Evolutionary conservation across 2,329 filamentous ascomycete species (phyloP).

Genomic region (Exophiala xenobiotica): DNA sequence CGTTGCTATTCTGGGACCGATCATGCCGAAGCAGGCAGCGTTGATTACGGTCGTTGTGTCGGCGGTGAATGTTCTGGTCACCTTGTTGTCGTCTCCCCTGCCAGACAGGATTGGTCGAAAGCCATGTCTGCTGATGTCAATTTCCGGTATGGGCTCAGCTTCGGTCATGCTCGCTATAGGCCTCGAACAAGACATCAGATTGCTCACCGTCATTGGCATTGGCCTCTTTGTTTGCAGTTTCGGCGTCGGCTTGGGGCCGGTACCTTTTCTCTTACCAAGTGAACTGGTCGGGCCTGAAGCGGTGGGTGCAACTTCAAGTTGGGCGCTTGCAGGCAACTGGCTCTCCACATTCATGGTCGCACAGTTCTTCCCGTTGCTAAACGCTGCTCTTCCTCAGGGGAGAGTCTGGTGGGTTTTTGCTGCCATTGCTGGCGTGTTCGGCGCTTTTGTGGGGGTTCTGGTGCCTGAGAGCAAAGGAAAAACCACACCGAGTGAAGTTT

Average conservation of each 20-base stretch:
- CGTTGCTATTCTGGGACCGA: constrained; percentile 76
- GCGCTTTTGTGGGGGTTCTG: constrained; percentile 66
- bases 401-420: constrained; percentile 94
- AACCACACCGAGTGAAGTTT: constrained; percentile 82
- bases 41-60: constrained; percentile 86
- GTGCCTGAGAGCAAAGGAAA: constrained; percentile 90
- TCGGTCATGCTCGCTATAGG: constrained; percentile 76
- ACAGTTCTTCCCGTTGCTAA: constrained; percentile 89
- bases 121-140: constrained; percentile 76
- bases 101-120: constrained; percentile 83
- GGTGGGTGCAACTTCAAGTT: constrained; percentile 86
- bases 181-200: constrained; percentile 69
- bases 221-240: constrained; percentile 86
- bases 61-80: constrained; percentile 79
- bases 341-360: constrained; percentile 87
- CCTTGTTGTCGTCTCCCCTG: constrained; percentile 74
- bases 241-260: constrained; percentile 83
- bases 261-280: constrained; percentile 89
- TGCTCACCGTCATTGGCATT: constrained; percentile 76
- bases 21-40: constrained; percentile 78
- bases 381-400: constrained; percentile 71
- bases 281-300: constrained; percentile 89
- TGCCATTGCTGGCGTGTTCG: constrained; percentile 65
- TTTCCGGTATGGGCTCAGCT: constrained; percentile 77
- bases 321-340: constrained; percentile 84